Evolutionary conservation across 2,329 filamentous ascomycete genomes (phyloP).

Genomic region (Xylaria sp.): DNA sequence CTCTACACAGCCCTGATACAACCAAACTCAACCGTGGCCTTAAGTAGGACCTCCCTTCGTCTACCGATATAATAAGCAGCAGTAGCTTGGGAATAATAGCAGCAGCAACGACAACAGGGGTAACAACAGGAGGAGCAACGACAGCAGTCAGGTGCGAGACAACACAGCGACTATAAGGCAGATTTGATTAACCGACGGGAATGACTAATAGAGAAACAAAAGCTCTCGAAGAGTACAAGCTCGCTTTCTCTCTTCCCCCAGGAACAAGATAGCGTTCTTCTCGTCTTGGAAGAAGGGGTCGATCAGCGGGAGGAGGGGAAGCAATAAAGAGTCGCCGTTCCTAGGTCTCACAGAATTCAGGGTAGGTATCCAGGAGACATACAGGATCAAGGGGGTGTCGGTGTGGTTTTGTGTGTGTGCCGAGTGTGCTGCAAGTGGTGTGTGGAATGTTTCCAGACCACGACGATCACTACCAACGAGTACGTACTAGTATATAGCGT

Average conservation of each 20-base stretch:
- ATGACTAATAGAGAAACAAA: constrained; percentile 34
- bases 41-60: constrained; percentile 10
- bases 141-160: constrained; percentile 17
- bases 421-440: constrained; percentile 38
- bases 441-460: constrained; percentile 46
- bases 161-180: constrained; percentile 24
- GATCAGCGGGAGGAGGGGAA: constrained; percentile 37
- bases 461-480: constrained; percentile 45
- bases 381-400: constrained; percentile 36
- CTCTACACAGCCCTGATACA: constrained; percentile 19
- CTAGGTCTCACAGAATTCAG: constrained; percentile 36
- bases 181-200: constrained; percentile 9
- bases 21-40: constrained; percentile 6
- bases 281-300: constrained; percentile 13
- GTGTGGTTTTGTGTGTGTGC: constrained; percentile 45
- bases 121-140: no score
- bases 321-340: constrained; percentile 35
- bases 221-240: constrained; percentile 39
- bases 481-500: background rate
- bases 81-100: constrained; percentile 16
- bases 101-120: background rate
- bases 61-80: constrained; percentile 19
- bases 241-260: constrained; percentile 23
- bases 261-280: background rate
- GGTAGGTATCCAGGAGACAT: no score